phyloP scores from a whole-genome alignment of 805 yeast species.

The Monosporozyma aerobia region DNA sequence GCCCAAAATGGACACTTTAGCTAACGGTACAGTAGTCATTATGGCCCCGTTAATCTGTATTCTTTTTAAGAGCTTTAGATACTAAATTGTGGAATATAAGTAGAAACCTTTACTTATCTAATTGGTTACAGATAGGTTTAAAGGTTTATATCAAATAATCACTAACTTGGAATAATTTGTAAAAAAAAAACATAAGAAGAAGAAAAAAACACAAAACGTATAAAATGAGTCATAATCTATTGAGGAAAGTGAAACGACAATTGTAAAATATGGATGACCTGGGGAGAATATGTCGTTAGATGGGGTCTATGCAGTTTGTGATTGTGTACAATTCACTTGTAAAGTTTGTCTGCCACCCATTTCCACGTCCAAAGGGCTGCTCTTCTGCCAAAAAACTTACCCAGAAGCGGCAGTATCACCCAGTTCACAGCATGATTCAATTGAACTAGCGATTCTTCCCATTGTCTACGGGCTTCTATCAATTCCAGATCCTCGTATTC shows the following conservation, averaged over 20 bases:
- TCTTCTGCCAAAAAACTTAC: constrained; percentile 58
- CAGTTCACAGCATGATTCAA: constrained; percentile 47
- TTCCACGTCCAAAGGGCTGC: constrained; percentile 36
- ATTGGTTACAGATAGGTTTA: no score
- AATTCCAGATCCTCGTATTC: constrained; percentile 12
- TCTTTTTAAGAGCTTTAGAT: constrained; percentile 5
- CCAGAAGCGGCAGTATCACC: constrained; percentile 56
- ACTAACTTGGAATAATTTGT: not conserved
- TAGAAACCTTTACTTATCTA: no score
- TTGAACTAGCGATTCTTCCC: constrained; percentile 63
- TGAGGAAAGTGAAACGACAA: not conserved
- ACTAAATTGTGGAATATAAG: no score
- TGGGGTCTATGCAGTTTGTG: not conserved
- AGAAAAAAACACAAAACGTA: not conserved
- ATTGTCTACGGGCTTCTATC: constrained; percentile 52
- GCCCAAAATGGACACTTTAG: constrained; percentile 70
- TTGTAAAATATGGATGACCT: not conserved
- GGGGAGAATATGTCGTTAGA: not conserved
- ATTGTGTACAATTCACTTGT: not conserved
- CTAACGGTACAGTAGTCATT: constrained; percentile 15
- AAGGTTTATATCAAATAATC: no score
- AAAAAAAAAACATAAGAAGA: not conserved
- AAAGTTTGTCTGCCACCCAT: constrained; percentile 14
- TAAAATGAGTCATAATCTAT: not conserved
- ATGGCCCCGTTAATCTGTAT: not conserved